Evolutionary conservation across 2,329 filamentous ascomycete species (phyloP), one percentile per base, ranked within the genome.

Genomic region (Sclerotinia spermophila): DNA sequence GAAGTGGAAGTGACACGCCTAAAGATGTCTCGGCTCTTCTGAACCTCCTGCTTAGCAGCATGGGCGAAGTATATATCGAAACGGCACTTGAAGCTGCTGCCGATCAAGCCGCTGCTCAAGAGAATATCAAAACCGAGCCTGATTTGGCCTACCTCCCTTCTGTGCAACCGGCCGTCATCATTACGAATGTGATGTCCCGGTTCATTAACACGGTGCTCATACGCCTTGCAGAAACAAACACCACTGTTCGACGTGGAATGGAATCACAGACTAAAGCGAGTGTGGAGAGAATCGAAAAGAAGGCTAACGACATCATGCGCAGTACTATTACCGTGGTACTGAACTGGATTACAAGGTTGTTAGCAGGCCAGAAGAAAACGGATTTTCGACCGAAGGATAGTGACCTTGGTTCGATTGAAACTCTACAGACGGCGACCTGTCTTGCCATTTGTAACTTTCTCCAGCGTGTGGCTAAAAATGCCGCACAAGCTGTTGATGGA

Each of bases 201-300:
- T 97, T 96, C 76, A 94, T 97, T 75, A 90, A 91, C 71, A 94
- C 94, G 5, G 93, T 98, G 24, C 88, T 99, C 33, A 91, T 98
- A 74, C 93, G 94, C 17, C 87, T 99, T 13, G 94, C 95, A 33
- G 90, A 95, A 71, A 89, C 91, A 69, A 97, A 96, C 81, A 91
- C 96, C 30, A 97, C 94, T 0, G 93, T 97, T 66, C 85, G 89
- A 48, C 85, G 90, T 68, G 89, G 90, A 69, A 90, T 93, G 82
- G 89, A 92, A 75, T 90, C 90, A 78, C 85, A 86, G 69, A 87
- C 87, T 3, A 86, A 84, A 59, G 78, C 82, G 27, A 87, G 86
- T 55, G 84, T 90, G 40, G 82, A 86, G 56, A 86, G 86, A 15
- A 87, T 92, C 74, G 90, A 93, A 80, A 85, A 87, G 71, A 92